Conservation (phyloP, 768 basidiomycete genomes). For the Suillus cothurnatus region DNA sequence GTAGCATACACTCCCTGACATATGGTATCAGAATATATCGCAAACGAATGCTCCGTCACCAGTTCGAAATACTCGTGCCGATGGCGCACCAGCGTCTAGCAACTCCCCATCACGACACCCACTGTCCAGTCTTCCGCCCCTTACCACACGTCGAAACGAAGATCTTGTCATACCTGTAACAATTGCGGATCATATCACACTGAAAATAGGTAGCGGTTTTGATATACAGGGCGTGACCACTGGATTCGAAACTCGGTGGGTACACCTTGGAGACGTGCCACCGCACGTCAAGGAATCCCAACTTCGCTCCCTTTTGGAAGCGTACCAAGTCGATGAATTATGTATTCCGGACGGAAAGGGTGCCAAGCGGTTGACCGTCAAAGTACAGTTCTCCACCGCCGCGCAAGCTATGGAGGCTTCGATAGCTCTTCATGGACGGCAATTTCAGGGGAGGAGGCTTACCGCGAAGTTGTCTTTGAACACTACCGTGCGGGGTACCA, state of each 20-base stretch:
- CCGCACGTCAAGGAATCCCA: conserved; percentile 31
- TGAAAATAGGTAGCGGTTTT: conserved; percentile 63
- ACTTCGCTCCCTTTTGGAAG: conserved; percentile 41
- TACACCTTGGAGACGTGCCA: conserved; percentile 57
- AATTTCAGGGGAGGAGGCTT: conserved; percentile 41
- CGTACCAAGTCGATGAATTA: conserved; percentile 46
- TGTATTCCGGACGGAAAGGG: conserved; percentile 27
- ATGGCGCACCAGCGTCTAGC: background rate
- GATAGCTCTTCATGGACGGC: conserved; percentile 48
- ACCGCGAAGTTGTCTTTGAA: conserved; percentile 48
- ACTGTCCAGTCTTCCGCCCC: background rate
- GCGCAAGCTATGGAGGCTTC: conserved; percentile 57
- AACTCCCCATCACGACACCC: background rate
- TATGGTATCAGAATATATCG: background rate
- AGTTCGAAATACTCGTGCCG: background rate
- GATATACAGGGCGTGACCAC: conserved; percentile 57
- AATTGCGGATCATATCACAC: conserved; percentile 56
- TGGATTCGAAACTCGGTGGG: conserved; percentile 68
- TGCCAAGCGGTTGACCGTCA: conserved; percentile 34
- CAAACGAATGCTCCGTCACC: background rate
- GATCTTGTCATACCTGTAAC: conserved; percentile 22
- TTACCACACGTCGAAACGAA: background rate
- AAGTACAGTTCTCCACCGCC: conserved; percentile 49
- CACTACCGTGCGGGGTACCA: conserved; percentile 36
- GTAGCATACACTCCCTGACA: background rate